Evolutionary conservation across 108 stramenopile species (phyloP).

Genomic region (Skeletonema menzelii): DNA sequence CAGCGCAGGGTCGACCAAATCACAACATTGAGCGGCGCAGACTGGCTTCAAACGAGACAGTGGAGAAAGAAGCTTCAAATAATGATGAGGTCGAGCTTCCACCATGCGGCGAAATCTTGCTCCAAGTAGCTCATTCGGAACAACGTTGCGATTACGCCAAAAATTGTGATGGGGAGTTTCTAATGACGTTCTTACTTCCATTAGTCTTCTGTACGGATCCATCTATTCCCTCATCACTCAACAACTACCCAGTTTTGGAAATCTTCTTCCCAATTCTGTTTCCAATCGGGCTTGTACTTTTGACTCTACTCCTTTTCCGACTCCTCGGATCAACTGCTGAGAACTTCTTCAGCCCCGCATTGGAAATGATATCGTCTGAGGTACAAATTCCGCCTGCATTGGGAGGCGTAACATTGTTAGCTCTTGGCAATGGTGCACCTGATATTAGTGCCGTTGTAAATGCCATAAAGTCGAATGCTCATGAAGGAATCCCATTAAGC

Average conservation of each 20-base stretch:
- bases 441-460: constrained; percentile 64
- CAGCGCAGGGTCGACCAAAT: not conserved
- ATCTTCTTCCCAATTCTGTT: constrained; percentile 16
- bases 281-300: constrained; percentile 2
- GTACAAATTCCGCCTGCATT: constrained; percentile 59
- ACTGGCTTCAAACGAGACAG: not conserved
- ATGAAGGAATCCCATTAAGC: constrained; percentile 44
- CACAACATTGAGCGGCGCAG: not conserved
- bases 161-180: constrained; percentile 18
- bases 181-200: constrained; percentile 15
- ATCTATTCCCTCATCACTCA: constrained; percentile 1
- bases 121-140: constrained; percentile 14
- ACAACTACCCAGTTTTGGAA: constrained; percentile 2
- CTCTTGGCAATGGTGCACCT: constrained; percentile 78
- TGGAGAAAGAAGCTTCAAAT: not conserved
- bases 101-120: constrained; percentile 22
- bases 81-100: not conserved
- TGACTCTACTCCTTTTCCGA: constrained; percentile 30
- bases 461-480: constrained; percentile 26
- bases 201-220: constrained; percentile 18
- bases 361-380: constrained; percentile 50
- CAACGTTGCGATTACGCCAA: constrained; percentile 20
- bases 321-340: constrained; percentile 70
- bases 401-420: constrained; percentile 76
- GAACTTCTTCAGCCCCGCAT: constrained; percentile 70